phyloP scores from a whole-genome alignment of 371 early-diverging fungal genomes.

The Rhizopus arrhizus region DNA sequence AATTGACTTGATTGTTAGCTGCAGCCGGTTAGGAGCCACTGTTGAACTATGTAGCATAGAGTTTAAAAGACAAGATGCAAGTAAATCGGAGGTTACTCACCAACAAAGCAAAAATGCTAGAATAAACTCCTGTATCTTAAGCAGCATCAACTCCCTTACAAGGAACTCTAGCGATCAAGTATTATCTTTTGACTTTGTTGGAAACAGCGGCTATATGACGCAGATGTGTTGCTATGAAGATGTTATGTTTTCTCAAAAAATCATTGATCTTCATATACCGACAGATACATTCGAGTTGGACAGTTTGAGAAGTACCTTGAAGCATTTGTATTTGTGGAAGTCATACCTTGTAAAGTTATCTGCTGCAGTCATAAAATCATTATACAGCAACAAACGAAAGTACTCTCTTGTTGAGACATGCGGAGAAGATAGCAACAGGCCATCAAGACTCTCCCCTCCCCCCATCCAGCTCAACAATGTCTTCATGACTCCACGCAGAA shows the following conservation, averaged over 20 bases:
- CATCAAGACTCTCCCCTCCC: slow-evolving; percentile 12
- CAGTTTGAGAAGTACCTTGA: slow-evolving; percentile 13
- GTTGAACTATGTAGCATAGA: slow-evolving; percentile 24
- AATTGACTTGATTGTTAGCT: slow-evolving; percentile 14
- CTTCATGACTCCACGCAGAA: slow-evolving; percentile 19
- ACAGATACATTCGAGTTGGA: slow-evolving; percentile 13
- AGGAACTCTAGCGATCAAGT: slow-evolving; percentile 14
- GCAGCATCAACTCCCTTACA: slow-evolving; percentile 14
- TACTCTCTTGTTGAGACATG: slow-evolving; percentile 19
- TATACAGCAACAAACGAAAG: slow-evolving; percentile 18
- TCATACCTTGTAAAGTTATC: slow-evolving; percentile 9
- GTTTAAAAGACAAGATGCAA: slow-evolving; percentile 23
- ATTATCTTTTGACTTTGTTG: slow-evolving; percentile 18
- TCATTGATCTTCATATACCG: slow-evolving; percentile 10
- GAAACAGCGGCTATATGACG: slow-evolving; percentile 18
- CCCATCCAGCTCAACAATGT: slow-evolving; percentile 13
- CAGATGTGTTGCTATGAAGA: slow-evolving; percentile 17
- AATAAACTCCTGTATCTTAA: slow-evolving; percentile 19
- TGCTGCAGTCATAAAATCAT: slow-evolving; percentile 10
- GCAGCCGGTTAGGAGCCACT: slow-evolving; percentile 7
- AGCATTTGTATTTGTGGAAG: slow-evolving; percentile 17
- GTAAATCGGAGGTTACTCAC: slow-evolving; percentile 10
- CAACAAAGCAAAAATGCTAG: slow-evolving; percentile 24
- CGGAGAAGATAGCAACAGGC: slow-evolving; percentile 10
- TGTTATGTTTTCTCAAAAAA: slow-evolving; percentile 17